A percentile compares a stretch with the other conserved stretches of the same genome.
Evolutionary conservation across 2,329 filamentous ascomycete species (phyloP).

Genomic region (Colletotrichum sp.): DNA sequence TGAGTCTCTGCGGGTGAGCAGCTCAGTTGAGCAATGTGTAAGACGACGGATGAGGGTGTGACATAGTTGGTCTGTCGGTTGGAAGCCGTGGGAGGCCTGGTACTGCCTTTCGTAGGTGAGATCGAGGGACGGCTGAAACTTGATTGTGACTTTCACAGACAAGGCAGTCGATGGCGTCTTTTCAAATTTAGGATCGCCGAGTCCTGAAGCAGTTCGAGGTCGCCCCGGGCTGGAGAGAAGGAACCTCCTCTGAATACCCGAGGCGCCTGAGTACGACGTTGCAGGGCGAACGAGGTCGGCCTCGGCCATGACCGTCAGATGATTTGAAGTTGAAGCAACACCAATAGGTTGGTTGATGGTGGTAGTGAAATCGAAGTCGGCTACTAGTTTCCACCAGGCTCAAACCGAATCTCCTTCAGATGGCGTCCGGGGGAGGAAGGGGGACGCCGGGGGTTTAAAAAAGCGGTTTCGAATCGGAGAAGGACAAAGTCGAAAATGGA

Average conservation of each 20-base stretch:
- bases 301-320: constrained; percentile 17
- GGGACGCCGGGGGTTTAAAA: constrained; percentile 11
- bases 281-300: constrained; percentile 13
- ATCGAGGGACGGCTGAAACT: constrained; percentile 49
- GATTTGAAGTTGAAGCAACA: neutral
- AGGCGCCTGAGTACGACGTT: constrained; percentile 17
- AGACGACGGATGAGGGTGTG: constrained; percentile 54
- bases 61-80: constrained; percentile 51
- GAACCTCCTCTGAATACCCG: constrained; percentile 15
- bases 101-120: constrained; percentile 51
- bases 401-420: constrained; percentile 8
- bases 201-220: constrained; percentile 16
- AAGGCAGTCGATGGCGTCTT: constrained; percentile 27
- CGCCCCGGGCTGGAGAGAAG: constrained; percentile 20
- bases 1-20: constrained; percentile 58
- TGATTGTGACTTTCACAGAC: constrained; percentile 48
- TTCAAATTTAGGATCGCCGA: neutral
- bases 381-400: constrained; percentile 15
- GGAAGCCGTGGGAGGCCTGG: constrained; percentile 47
- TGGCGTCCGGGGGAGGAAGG: constrained; percentile 13
- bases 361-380: neutral
- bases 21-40: constrained; percentile 55
- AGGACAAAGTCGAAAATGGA: constrained; percentile 4
- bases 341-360: neutral
- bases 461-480: constrained; percentile 8